Evolutionary conservation across 225 moss, liverwort and hornwort species (phyloP), one percentile per base, ranked within the genome.

Genomic region (Pseudisothecium myosuroides): DNA sequence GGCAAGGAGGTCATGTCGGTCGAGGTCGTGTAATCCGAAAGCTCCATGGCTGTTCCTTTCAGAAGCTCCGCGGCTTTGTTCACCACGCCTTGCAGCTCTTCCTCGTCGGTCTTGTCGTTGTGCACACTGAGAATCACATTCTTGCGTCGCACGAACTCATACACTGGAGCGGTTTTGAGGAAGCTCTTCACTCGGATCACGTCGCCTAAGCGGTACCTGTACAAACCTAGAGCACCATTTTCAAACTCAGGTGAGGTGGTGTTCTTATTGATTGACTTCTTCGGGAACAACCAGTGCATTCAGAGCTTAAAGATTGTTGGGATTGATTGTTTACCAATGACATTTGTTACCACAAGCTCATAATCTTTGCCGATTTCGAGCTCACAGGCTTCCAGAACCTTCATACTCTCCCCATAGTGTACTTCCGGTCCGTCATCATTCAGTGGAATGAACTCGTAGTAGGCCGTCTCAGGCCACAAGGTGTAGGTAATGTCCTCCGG

Each of bases 131-230:
- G 96, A 68, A 96, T 88, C 60, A 91, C 93, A 69, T 88, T 94
- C 88, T 91, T 96, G 80, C 97, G 93, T 64, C 94, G 92, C 66
- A 96, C 93, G 83, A 96, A 96, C 76, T 95, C 93, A 41, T 93
- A 93, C 45, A 90, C 88, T 37, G 96, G 97, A 56, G 92, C 66
- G 13, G 92, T 87, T 76, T 95, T 96, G 81, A 94, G 93, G 84
- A 93, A 97, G 41, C 95, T 89, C 77, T 95, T 96, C 85, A 96
- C 92, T 89, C 93, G 94, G 36, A 98, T 84, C 65, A 98, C 92
- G 67, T 98, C 98, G 68, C 97, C 96, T 37, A 97, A 82, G 52
- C 95, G 93, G 84, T 95, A 97, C 72, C 98, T 94, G 77, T 93
- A 97, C 66, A 98, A 86, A 72, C 98, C 98, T 98, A 91, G 61